These are phyloP conservation scores for Ogataea ganodermae DNA, from an alignment of 805 yeast species.

Conservation along the genomic window DNA sequence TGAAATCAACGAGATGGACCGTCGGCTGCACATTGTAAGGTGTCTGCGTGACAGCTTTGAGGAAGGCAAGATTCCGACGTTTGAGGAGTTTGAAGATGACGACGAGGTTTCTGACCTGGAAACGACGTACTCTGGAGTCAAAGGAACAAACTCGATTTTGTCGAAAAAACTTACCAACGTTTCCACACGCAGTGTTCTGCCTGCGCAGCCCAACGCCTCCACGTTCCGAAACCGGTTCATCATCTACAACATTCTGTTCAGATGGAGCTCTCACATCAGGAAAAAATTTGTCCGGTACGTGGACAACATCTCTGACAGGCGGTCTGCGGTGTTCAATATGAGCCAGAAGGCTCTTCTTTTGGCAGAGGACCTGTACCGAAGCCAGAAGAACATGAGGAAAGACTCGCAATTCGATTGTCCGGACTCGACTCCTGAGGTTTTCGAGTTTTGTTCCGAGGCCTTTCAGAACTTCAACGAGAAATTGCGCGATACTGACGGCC, in stretches of 20 bases:
- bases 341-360: slow-evolving; percentile 34
- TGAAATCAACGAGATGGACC: slow-evolving; percentile 35
- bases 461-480: slow-evolving; percentile 54
- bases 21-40: slow-evolving; percentile 28
- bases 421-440: slow-evolving; percentile 9
- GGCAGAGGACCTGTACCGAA: slow-evolving; percentile 31
- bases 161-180: slow-evolving; percentile 21
- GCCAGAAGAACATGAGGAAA: slow-evolving; percentile 8
- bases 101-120: slow-evolving; percentile 26
- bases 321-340: slow-evolving; percentile 30
- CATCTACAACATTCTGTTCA: slow-evolving; percentile 70
- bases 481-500: slow-evolving; percentile 38
- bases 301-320: slow-evolving; percentile 30
- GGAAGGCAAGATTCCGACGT: slow-evolving; percentile 30
- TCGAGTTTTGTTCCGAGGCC: slow-evolving; percentile 26
- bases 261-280: slow-evolving; percentile 74
- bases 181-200: slow-evolving; percentile 15
- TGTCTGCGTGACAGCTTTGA: slow-evolving; percentile 27
- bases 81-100: slow-evolving; percentile 28
- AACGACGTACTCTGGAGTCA: slow-evolving; percentile 16
- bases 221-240: slow-evolving; percentile 63
- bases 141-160: slow-evolving; percentile 19
- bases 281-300: slow-evolving; percentile 62
- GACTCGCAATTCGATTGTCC: slow-evolving; percentile 3
- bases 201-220: slow-evolving; percentile 36